Base-by-base conservation (phyloP, 2,329 filamentous ascomycete genomes). In the Xylariaceae sp. region DNA sequence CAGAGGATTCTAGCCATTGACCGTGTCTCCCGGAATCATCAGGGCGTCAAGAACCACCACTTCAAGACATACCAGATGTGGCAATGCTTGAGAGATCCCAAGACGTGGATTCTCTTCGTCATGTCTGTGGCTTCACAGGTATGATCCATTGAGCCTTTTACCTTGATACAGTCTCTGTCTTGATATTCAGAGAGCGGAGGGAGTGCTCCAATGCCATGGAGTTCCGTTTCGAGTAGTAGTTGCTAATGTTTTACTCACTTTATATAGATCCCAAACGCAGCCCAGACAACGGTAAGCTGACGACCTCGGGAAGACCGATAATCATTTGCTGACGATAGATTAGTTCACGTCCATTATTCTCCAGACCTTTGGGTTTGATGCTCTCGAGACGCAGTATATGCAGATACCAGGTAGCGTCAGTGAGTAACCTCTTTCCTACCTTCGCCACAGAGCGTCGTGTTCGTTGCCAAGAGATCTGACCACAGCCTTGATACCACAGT, bases 391-490 rank as follows among this genome's bases (percentile, higher is more conserved):
- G 0, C 81, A 83, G 61, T 83, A 84, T 58, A 78, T 86, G n/a
- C 82, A 85, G 61, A 86, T 87, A 57, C 83, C 83, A 0, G 82
- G 82, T 11, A 82, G 81, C 30, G 81, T 77, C 0, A 76, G 62
- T 62, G 52, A 57, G 59, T 63, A 4, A 2, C 7, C 23, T 4
- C 49, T 11, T 51, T 11, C 49, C 49, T 11, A 15, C 30, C 18
- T 13, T 8, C 6, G 11, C 9, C 6, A 30, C 3, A 30, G 37
- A 42, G 37, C 37, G 5, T 4, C 4, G 1, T 30, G 1, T 3
- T 10, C 23, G 5, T 17, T 35, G 30, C 13, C 10, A 4, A 18
- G 15, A 23, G 10, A 37, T 6, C 51, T 61, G 17, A 63, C 39
- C 2, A 3, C 1, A 13, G 18, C 17, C 18, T 18, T n/a, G 4